A percentile compares a stretch with the other conserved stretches of the same genome.
Conservation (phyloP, 306 rosid species). For the Casuarina glauca region DNA sequence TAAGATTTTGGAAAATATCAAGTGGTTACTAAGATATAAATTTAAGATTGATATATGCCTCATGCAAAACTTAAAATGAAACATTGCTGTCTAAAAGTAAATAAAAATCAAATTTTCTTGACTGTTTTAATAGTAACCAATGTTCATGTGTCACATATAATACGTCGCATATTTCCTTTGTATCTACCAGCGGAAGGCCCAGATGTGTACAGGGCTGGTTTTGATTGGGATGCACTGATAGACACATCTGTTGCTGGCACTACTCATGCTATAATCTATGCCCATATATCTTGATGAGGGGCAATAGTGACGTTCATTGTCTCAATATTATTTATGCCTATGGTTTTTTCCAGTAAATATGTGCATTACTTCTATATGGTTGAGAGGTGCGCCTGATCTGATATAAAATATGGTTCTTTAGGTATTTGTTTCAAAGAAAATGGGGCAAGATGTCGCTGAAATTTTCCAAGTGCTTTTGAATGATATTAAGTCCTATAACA, state of each 20-base stretch:
- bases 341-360: conserved; percentile 1
- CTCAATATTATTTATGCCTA: neutral
- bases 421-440: conserved; percentile 63
- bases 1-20: neutral
- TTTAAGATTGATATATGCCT: neutral
- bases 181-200: neutral
- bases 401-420: conserved; percentile 41
- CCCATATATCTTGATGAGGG: neutral
- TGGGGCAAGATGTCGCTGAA: conserved; percentile 42
- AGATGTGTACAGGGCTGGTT: neutral
- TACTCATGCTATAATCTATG: neutral
- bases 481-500: conserved; percentile 40
- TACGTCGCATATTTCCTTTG: neutral
- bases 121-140: neutral
- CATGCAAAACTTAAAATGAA: neutral
- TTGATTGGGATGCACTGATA: neutral
- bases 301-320: neutral
- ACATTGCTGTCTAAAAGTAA: neutral
- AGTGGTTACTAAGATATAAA: neutral
- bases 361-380: conserved; percentile 26
- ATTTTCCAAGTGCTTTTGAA: conserved; percentile 50
- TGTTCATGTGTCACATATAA: neutral
- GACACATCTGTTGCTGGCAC: neutral
- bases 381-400: conserved; percentile 22
- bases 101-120: neutral